Evolutionary conservation across 1,284 basidiomycete genomes (phyloP).

Genomic region (Boletellus sp.): DNA sequence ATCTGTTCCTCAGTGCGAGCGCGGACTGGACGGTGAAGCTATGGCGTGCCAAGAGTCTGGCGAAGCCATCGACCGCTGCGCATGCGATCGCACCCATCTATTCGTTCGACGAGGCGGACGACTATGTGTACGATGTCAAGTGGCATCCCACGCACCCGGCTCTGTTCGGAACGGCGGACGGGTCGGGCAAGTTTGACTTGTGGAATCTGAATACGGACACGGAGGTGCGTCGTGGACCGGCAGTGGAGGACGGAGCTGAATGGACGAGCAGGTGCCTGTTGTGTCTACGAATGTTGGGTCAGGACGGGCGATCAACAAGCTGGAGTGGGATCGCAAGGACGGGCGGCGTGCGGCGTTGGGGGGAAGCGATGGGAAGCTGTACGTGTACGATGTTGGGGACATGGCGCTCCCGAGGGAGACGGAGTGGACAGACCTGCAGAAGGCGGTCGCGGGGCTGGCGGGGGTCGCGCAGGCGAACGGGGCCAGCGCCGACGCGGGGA

Average conservation of each 20-base stretch:
- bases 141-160: conserved; percentile 98
- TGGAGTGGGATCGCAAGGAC: conserved; percentile 89
- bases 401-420: conserved; percentile 78
- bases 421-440: conserved; percentile 89
- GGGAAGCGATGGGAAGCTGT: conserved; percentile 87
- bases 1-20: conserved; percentile 88
- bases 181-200: conserved; percentile 90
- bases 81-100: conserved; percentile 71
- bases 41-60: conserved; percentile 77
- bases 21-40: conserved; percentile 97
- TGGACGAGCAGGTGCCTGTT: conserved; percentile 62
- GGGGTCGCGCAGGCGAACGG: conserved; percentile 56
- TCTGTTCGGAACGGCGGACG: conserved; percentile 91
- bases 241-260: conserved; percentile 2
- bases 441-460: conserved; percentile 65
- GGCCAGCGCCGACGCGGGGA: conserved; percentile 39
- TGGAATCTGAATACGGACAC: conserved; percentile 96
- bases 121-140: conserved; percentile 98
- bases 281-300: conserved; percentile 72
- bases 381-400: conserved; percentile 94
- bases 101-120: conserved; percentile 94
- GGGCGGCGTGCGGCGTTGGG: conserved; percentile 84
- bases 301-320: conserved; percentile 87
- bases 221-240: conserved; percentile 60
- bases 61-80: conserved; percentile 48